Base-by-base conservation (phyloP, 228 moss, liverwort and hornwort genomes). In the Sphagnum magellanicum region DNA sequence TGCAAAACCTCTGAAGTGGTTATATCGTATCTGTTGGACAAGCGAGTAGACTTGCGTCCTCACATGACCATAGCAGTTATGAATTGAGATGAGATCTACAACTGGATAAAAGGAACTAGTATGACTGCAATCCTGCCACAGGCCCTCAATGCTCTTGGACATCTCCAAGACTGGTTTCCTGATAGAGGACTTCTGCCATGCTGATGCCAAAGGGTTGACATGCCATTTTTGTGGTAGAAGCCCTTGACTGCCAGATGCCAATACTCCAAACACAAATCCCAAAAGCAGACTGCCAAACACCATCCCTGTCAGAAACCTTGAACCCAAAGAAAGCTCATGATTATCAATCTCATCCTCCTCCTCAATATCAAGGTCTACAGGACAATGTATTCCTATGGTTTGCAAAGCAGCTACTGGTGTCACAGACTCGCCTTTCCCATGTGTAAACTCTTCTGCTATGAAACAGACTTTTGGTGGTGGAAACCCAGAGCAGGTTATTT, bases 221-320 rank as follows among this genome's bases (percentile, higher is more conserved):
- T 73, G 61, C 14, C 63, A 32, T 58, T 68, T 32, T 32, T 32
- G 32, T 32, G 32, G 12, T 4, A 75, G 78, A 10, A 82, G 67
- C 0, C 73, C 82, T 49, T 52, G 70, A 60, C 78, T 78, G 17
- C 82, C 78, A 48, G 82, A 82, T 6, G 73, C 63, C 7, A 74
- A 73, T 71, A 71, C 66, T 1, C 67, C n/a, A 7, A 75, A 78
- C 82, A 78, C 75, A 73, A 68, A 49, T 52, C 78, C 78, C 65
- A 2, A 69, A 32, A 32, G 75, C 70, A 75, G 48, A 32, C 75
- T 17, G 14, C 64, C 60, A 12, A 78, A 68, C 50, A 73, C 61
- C 48, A 74, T 61, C 51, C 67, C 61, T 16, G 50, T 76, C 52
- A 82, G 50, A 50, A 82, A 61, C 47, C 71, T 73, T 61, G 57